Base-by-base conservation (phyloP, 2,329 filamentous ascomycete species). In the Trichoderma arundinaceum region DNA sequence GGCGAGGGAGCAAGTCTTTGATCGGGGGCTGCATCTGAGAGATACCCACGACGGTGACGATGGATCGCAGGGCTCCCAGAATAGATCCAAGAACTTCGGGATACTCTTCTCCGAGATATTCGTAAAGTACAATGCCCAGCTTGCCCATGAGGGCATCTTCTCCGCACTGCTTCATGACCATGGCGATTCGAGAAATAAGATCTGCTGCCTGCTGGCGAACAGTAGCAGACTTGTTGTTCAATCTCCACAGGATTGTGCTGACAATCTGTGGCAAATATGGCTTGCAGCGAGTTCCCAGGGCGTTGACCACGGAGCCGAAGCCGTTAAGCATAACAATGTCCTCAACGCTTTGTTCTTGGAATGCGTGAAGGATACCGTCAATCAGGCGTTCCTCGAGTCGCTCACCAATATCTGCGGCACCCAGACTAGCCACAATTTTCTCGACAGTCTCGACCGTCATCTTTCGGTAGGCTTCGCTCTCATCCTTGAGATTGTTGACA, bases 391-490 rank as follows among this genome's bases (percentile, higher is more conserved):
- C 95, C 78, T 99, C 95, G 41, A 99, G 81, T 46, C 94, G 88
- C 78, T 97, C 92, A 28, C 92, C 91, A 72, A 99, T 94, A 75
- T 99, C 95, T 41, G 95, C 94, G 7, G 94, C 94, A 64, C 95
- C 95, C 62, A 98, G 84, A 64, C 92, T 92, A 15, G 94, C 93
- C 73, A 99, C 91, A 54, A 98, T 88, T 80, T 98, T 99, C 80
- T 99, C 95, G 8, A 98, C 88, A 0, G 95, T 98, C 82, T 99
- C 95, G 39, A 99, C 91, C 0, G 95, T 97, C 95, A 99, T 99
- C 83, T 98, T 98, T 57, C 95, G 90, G 79, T 99, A 99, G 1
- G 94, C 90, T 76, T 99, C 95, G 77, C 92, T 97, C 78, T 99
- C 95, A 74, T 99, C 95, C 79, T 99, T 99, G 71, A 99, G 86